Evolutionary conservation across 768 basidiomycete species (phyloP).

Genomic region (Russula lepida): DNA sequence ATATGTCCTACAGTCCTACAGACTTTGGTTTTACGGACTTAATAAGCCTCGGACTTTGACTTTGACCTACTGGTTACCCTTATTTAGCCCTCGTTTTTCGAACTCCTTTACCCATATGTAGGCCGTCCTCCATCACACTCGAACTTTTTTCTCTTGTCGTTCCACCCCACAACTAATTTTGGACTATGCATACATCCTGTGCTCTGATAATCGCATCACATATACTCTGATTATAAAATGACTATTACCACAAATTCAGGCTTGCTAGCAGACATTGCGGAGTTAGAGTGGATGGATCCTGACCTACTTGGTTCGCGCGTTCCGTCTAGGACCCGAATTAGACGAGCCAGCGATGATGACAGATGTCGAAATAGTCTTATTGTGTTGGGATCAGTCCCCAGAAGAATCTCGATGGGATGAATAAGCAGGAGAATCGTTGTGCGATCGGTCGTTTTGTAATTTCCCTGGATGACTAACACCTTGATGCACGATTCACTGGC

Average conservation of each 20-base stretch:
- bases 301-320: too few species aligned
- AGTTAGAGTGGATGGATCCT: too few species aligned
- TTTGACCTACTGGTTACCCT: too few species aligned
- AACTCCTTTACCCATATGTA: background rate
- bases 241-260: background rate
- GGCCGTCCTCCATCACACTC: background rate
- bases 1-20: background rate
- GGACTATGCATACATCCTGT: constrained; percentile 20
- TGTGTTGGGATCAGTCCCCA: too few species aligned
- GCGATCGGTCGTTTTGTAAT: too few species aligned
- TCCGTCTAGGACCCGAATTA: too few species aligned
- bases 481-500: too few species aligned
- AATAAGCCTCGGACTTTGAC: constrained; percentile 14
- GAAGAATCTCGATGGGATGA: too few species aligned
- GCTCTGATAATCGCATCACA: constrained; percentile 15
- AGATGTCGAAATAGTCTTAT: too few species aligned
- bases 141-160: background rate
- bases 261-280: background rate
- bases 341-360: too few species aligned
- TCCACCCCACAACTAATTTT: constrained; percentile 7
- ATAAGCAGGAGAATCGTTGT: too few species aligned
- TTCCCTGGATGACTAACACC: too few species aligned
- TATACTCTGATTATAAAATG: constrained; percentile 13
- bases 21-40: constrained; percentile 9
- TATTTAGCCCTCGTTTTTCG: background rate